Evolutionary conservation across 345 rosid genomes (phyloP).

Genomic region (Rhodomyrtus tomentosa): DNA sequence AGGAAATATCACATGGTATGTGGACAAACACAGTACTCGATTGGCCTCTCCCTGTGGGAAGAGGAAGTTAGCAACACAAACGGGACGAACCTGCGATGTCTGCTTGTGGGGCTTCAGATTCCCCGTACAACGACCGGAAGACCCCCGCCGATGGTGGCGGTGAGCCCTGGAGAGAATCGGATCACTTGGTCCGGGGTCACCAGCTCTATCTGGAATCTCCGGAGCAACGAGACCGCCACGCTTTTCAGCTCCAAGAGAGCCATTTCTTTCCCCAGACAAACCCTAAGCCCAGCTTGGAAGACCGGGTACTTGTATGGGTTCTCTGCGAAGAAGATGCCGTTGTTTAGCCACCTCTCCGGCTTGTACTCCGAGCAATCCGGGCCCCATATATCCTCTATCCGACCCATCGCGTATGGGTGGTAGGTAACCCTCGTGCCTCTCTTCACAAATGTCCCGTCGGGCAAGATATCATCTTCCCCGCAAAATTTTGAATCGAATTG

Average conservation of each 20-base stretch:
- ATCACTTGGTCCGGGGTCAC: not conserved
- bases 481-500: conserved; percentile 54
- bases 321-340: conserved; percentile 28
- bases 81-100: not conserved
- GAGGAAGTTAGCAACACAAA: not conserved
- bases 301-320: conserved; percentile 60
- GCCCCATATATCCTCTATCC: conserved; percentile 66
- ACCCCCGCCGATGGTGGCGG: conserved; percentile 44
- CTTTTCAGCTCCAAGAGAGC: conserved; percentile 53
- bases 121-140: conserved; percentile 24
- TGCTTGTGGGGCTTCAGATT: not conserved
- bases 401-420: conserved; percentile 74
- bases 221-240: conserved; percentile 37
- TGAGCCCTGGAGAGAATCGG: conserved; percentile 40
- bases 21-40: not conserved
- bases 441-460: conserved; percentile 42
- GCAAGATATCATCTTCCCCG: conserved; percentile 21
- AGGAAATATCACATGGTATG: not conserved
- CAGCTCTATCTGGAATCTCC: conserved; percentile 21
- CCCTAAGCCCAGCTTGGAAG: conserved; percentile 64
- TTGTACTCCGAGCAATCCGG: conserved; percentile 48
- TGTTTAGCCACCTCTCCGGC: conserved; percentile 67
- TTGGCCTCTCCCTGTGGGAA: not conserved
- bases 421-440: conserved; percentile 66
- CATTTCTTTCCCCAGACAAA: conserved; percentile 76